Conservation (phyloP, 257 asterid species). For the Solanum clarkiae region DNA sequence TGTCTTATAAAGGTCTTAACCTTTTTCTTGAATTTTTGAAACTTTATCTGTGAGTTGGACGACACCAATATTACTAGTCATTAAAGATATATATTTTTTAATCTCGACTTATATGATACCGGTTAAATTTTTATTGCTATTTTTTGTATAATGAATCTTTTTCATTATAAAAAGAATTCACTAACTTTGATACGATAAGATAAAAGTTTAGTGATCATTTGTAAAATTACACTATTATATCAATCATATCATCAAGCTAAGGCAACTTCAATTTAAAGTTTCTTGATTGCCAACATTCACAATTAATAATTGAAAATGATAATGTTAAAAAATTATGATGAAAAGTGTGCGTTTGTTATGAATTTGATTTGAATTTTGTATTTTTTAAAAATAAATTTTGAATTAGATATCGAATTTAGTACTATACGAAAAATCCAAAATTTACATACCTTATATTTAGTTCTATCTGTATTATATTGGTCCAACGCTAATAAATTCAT, state of each 20-base stretch:
- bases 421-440: too few relatives aligned
- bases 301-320: not conserved
- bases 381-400: too few relatives aligned
- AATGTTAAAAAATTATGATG: not conserved
- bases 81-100: not conserved
- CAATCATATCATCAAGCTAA: not conserved
- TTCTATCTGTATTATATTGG: too few relatives aligned
- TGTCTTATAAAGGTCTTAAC: not conserved
- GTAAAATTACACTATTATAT: not conserved
- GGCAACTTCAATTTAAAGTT: not conserved
- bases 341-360: not conserved
- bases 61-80: not conserved
- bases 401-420: too few relatives aligned
- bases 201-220: not conserved
- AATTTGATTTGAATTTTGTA: not conserved
- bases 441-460: too few relatives aligned
- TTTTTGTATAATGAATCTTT: not conserved
- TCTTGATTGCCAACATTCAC: not conserved
- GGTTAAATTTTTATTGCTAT: not conserved
- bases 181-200: not conserved
- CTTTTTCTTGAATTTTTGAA: not conserved
- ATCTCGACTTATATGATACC: not conserved
- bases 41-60: not conserved
- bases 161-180: not conserved
- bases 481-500: too few relatives aligned